Evolutionary conservation across 2,329 filamentous ascomycete genomes (phyloP).

Genomic region (Diplodia seriata): DNA sequence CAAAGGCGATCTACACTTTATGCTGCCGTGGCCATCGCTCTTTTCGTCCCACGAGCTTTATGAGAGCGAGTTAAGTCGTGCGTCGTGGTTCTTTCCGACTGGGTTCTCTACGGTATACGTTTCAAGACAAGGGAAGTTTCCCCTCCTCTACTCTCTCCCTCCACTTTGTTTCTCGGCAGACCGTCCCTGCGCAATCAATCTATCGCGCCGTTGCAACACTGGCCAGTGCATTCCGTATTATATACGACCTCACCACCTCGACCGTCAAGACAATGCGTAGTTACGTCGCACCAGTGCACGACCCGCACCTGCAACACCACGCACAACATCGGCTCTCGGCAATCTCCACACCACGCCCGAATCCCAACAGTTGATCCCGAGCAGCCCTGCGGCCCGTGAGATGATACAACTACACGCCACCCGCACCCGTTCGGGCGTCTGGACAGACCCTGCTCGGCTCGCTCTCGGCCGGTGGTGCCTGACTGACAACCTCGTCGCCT

Average conservation of each 20-base stretch:
- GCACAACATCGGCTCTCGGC: background rate
- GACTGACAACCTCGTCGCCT: background rate
- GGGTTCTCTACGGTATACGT: background rate
- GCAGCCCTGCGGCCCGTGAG: background rate
- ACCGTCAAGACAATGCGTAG: background rate
- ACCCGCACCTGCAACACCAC: conserved; percentile 8
- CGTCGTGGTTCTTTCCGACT: background rate
- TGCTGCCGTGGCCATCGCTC: background rate
- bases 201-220: background rate
- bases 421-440: background rate
- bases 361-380: conserved; percentile 4
- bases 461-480: background rate
- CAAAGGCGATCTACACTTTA: background rate
- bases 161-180: background rate
- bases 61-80: background rate
- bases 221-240: conserved; percentile 4
- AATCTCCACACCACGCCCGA: background rate
- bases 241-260: conserved; percentile 3
- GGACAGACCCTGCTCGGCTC: background rate
- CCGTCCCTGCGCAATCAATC: background rate
- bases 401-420: background rate
- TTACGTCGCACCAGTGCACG: conserved; percentile 24
- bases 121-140: background rate
- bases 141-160: background rate
- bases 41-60: background rate